Evolutionary conservation across 1,139 yeast genomes (phyloP), one percentile per base, ranked within the genome.

Genomic region (Kurtzmaniella quercitrusa): DNA sequence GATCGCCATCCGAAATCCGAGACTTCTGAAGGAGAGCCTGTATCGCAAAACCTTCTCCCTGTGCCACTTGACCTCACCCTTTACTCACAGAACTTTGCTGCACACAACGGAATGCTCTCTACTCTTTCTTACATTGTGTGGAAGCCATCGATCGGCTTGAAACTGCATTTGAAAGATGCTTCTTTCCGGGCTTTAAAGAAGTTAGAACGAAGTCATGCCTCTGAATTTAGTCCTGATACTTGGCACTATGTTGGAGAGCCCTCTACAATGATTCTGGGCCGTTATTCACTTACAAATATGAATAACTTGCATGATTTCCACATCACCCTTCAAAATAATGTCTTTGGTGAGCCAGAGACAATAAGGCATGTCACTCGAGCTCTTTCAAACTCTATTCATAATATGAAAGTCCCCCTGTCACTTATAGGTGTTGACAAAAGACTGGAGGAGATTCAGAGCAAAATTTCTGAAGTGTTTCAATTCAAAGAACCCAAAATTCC

Each of bases 31-130:
- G 25, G 6, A 9, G 23, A 41, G 11, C 21, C 36, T 16, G 38
- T 38, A n/a, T 27, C 31, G 10, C 31, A 11, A 4, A 27, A n/a
- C 14, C n/a, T 6, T 4, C 31, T 27, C 14, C 31, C 31, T 18
- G 18, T 23, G 12, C 47, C 45, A 16, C 41, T 33, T 31, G 43
- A 38, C 2, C 23, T 25, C 15, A 40, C 38, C 15, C 43, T 51
- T n/a, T 53, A 48, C 34, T 53, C 50, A 50, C 55, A 52, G 40
- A 53, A 51, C 39, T 52, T 44, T 40, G 29, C 44, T 9, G 23
- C 27, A 15, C 34, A 43, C 23, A 49, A 40, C 2, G 44, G 47
- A 19, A 52, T 53, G 55, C 42, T 49, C 11, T 39, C 46, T 16
- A 23, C 46, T 14, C 52, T 50, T 41, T 33, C 49, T 11, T 49